phyloP scores from a whole-genome alignment of 78 protist species.

The Monocercomonoides exilis region DNA sequence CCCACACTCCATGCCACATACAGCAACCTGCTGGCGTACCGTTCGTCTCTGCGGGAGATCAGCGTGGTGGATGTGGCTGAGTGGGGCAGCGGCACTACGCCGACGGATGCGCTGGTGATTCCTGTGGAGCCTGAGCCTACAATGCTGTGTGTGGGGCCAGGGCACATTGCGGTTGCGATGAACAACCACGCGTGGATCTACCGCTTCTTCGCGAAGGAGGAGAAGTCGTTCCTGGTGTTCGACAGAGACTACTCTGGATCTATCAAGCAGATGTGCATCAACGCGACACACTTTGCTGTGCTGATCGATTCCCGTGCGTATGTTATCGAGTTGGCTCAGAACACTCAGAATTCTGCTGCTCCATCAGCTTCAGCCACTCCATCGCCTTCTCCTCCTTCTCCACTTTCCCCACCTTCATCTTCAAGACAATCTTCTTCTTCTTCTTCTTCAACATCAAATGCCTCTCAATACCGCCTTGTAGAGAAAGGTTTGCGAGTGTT shows the following conservation, averaged over 20 bases:
- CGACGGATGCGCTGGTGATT: background rate
- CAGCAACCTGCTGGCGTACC: conserved; percentile 1
- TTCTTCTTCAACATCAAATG: background rate
- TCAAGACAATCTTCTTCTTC: background rate
- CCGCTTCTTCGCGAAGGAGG: background rate
- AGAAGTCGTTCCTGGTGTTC: background rate
- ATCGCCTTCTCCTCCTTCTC: background rate
- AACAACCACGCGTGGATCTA: conserved; percentile 53
- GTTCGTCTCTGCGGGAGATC: conserved; percentile 53
- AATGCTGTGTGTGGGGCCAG: conserved; percentile 33
- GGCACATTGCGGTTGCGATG: conserved; percentile 38
- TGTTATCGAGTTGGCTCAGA: background rate
- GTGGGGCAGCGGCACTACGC: background rate
- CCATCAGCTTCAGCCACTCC: background rate
- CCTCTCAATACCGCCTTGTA: background rate
- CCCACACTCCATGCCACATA: conserved; percentile 31
- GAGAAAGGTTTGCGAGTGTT: background rate
- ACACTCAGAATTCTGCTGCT: background rate
- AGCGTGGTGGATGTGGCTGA: conserved; percentile 13
- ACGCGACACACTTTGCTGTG: conserved; percentile 34
- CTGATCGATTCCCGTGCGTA: conserved; percentile 24
- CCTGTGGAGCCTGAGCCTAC: conserved; percentile 35
- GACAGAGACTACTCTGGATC: conserved; percentile 27
- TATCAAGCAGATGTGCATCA: conserved; percentile 21
- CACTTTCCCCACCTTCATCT: background rate